These are phyloP conservation scores for Naganishia kalamii DNA, from an alignment of 768 basidiomycete genomes.

Conservation along the genomic window DNA sequence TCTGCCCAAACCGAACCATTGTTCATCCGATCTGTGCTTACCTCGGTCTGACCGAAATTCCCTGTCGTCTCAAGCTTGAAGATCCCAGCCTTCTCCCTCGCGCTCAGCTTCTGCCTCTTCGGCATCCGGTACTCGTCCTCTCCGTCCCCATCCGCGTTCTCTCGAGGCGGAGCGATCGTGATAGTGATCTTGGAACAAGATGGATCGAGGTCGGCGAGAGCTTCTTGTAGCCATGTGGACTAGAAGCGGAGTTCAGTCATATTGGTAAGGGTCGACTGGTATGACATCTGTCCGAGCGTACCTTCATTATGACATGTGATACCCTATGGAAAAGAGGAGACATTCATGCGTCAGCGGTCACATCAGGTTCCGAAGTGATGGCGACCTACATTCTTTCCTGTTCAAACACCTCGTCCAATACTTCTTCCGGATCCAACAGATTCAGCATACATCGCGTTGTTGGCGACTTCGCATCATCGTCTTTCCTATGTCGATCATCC, in stretches of 20 bases:
- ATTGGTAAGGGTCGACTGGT: background rate
- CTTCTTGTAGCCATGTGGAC: constrained; percentile 92
- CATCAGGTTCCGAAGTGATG: constrained; percentile 1
- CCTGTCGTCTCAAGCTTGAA: constrained; percentile 76
- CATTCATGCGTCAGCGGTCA: background rate
- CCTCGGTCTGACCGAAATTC: constrained; percentile 79
- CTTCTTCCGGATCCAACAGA: constrained; percentile 75
- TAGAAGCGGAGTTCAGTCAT: constrained; percentile 21
- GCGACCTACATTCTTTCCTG: constrained; percentile 56
- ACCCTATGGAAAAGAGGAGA: constrained; percentile 50
- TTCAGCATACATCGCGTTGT: constrained; percentile 41
- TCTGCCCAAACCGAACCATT: too few relatives aligned
- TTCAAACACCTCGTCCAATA: constrained; percentile 73
- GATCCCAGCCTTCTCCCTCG: constrained; percentile 53
- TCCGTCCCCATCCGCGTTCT: constrained; percentile 26
- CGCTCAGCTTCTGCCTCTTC: constrained; percentile 10
- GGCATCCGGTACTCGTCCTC: background rate
- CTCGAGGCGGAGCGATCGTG: constrained; percentile 60
- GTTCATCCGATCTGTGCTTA: too few relatives aligned
- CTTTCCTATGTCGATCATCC: constrained; percentile 27
- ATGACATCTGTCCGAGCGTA: constrained; percentile 32
- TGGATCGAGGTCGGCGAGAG: constrained; percentile 81
- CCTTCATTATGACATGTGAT: constrained; percentile 79
- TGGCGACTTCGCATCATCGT: constrained; percentile 40
- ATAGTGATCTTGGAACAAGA: constrained; percentile 80